Base-by-base conservation (phyloP, 176 grass and related monocot species). In the Oryza coarctata region DNA sequence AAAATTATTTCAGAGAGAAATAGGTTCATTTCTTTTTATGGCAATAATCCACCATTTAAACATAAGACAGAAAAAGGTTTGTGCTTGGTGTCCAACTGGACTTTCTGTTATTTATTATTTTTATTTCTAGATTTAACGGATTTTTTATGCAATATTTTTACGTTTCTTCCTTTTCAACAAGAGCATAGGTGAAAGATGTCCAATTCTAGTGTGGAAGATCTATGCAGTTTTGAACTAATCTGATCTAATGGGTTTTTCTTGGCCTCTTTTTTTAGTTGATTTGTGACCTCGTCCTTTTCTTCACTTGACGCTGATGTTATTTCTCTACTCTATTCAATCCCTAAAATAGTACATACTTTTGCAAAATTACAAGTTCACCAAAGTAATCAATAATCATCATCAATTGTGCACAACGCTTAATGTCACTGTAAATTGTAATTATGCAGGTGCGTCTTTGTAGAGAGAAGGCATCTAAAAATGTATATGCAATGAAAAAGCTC, bases 401-500 rank as follows among this genome's bases (percentile, higher is more conserved):
- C 28, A 23, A 34, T n/a, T 22, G 7, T 72, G 31, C 41, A 34
- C 72, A 50, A 43, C 0, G 3, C 29, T 78, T 84, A 66, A 84
- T 76, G 33, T 63, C 15, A 57, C 26, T 73, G 52, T 55, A 34
- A 75, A 77, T 70, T 77, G 38, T 80, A 69, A 85, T 79, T 62
- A 79, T 90, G 85, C 87, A 99, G 96, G 96, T 99, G 50, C 90
- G 96, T 77, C 83, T 95, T 87, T 99, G 96, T 87, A 95, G 89
- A 92, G 96, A 99, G 60, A 95, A 95, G 69, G 68, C 79, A 36
- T 92, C 89, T 62, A 88, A 63, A n/a, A 91, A 86, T 90, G 93
- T 99, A 25, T 98, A 93, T 86, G 95, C 95, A 68, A 98, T 98
- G 95, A 98, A 98, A 93, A 98, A 98, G 45, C 93, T 98, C 65